These are phyloP conservation scores for Nicotiana paniculata DNA, from an alignment of 257 asterid species.

Conservation along the genomic window DNA sequence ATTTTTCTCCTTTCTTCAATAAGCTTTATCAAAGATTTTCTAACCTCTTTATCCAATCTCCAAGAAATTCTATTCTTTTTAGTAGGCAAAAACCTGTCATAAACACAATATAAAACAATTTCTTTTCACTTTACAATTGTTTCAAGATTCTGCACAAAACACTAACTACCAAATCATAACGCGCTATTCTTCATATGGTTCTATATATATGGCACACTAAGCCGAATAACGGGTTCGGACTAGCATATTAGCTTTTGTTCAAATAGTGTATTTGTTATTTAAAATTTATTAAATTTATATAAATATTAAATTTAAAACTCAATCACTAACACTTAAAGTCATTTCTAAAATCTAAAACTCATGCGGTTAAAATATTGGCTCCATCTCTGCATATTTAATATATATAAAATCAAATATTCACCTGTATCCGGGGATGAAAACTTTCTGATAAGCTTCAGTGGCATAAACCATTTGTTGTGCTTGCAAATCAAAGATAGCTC, in stretches of 20 bases:
- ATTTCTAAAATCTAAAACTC: no score
- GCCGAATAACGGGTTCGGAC: fast-evolving
- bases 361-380: no score
- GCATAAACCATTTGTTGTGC: conserved; percentile 88
- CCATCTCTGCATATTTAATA: no score
- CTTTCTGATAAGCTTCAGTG: conserved; percentile 75
- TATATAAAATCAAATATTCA: not conserved
- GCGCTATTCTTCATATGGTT: not conserved
- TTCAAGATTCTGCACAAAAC: conserved; percentile 1
- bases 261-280: no score
- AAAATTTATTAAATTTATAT: no score
- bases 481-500: conserved; percentile 61
- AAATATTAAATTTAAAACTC: no score
- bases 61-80: conserved; percentile 71
- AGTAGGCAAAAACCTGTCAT: conserved; percentile 58
- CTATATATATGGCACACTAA: not conserved
- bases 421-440: conserved; percentile 87
- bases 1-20: conserved; percentile 55
- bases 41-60: conserved; percentile 51
- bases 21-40: conserved; percentile 57
- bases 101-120: not conserved
- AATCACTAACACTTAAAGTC: no score
- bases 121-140: not conserved
- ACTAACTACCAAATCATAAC: conserved; percentile 9
- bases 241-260: no score